A percentile compares a stretch with the other conserved stretches of the same genome.
Conservation (phyloP, 2,329 filamentous ascomycete genomes). For the Colletotrichum sp. region DNA sequence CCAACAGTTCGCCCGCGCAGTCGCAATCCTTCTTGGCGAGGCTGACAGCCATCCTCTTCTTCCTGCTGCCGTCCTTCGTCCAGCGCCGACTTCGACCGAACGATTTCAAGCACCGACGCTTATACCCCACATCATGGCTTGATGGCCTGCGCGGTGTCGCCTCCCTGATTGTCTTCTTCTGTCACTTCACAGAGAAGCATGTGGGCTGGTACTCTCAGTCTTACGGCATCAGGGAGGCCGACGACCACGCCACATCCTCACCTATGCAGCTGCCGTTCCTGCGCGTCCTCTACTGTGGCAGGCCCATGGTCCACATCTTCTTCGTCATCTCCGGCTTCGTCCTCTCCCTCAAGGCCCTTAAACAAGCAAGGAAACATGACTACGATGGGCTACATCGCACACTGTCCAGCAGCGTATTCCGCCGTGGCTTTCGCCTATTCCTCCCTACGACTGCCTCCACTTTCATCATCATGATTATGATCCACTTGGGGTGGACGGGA, state of each 20-base stretch:
- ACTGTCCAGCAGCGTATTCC: constrained; percentile 50
- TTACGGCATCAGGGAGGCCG: constrained; percentile 34
- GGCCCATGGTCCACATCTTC: constrained; percentile 55
- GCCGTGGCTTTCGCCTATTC: constrained; percentile 50
- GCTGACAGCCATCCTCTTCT: constrained; percentile 23
- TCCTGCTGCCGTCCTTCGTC: constrained; percentile 33
- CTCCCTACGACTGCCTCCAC: constrained; percentile 48
- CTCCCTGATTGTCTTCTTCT: constrained; percentile 51
- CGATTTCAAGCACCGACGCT: constrained; percentile 20
- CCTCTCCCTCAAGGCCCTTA: constrained; percentile 47
- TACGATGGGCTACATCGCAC: constrained; percentile 38
- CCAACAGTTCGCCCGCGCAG: background rate
- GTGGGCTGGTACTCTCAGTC: constrained; percentile 33
- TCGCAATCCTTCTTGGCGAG: background rate
- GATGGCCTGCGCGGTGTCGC: constrained; percentile 55
- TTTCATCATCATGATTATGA: constrained; percentile 38
- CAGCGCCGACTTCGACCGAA: constrained; percentile 30
- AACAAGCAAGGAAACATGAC: constrained; percentile 41
- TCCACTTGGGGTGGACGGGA: constrained; percentile 32
- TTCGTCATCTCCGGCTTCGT: constrained; percentile 57
- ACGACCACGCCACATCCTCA: constrained; percentile 34
- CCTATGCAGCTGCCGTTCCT: constrained; percentile 48
- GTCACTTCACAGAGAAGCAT: constrained; percentile 49
- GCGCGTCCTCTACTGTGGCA: constrained; percentile 46
- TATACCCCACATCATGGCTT: constrained; percentile 50